Base-by-base conservation (phyloP, 345 rosid genomes). In the Xanthoceras sorbifolium region DNA sequence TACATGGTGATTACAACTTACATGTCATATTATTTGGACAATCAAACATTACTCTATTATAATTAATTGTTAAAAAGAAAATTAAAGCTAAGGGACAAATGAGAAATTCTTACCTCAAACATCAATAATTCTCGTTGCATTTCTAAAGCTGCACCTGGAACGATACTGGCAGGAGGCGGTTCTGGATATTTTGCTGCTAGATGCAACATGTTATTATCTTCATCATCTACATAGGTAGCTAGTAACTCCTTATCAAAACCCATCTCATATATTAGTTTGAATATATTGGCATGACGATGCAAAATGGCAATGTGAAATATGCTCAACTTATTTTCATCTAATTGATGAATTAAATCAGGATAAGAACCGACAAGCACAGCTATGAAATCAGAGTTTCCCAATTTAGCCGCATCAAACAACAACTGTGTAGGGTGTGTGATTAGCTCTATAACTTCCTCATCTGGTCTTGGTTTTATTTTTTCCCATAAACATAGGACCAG, bases 291-390 rank as follows among this genome's bases (percentile, higher is more conserved):
- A 9, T 83, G 81, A 31, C 83, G 72, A 18, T 70, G 62, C 40
- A 64, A 15, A 60, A 80, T 71, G 22, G 83, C 83, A 4, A 68
- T 52, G 31, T 83, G 86, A 75, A 83, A 80, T 62, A 83, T 76
- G 23, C 59, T 79, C 31, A 60, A 25, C 0, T 48, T 20, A 1
- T 69, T 4, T 9, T 69, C 65, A 64, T 72, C 69, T 15, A 65
- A 61, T 67, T 76, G 61, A 64, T 68, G 59, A 54, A 76, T 20
- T 15, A 73, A 54, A 63, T 57, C 76, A 59, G 83, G 81, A 59
- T 73, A 75, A 2, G 38, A 40, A 57, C 48, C 26, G 15, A 82
- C 29, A 22, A 67, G 75, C 22, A 36, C 36, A 7, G 46, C 64
- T 20, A 72, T 23, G 22, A 59, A 59, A 57, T 52, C 46, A 4